These are phyloP conservation scores for Blastocystis hominis DNA, from an alignment of 352 stramenopile species.

Conservation along the genomic window DNA sequence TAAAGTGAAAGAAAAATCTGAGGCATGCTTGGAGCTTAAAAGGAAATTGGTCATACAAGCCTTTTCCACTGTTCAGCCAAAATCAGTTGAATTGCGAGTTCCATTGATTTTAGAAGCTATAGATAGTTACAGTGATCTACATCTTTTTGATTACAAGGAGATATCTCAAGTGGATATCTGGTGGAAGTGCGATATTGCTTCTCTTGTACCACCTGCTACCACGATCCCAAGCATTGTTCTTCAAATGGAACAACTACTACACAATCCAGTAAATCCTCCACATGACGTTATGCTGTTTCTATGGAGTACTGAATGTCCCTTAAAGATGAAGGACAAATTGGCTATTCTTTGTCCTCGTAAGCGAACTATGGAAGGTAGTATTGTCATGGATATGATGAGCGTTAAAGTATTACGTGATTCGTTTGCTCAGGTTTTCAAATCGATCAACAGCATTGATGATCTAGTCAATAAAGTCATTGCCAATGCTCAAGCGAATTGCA, in stretches of 20 bases:
- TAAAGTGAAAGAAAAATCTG: neutral
- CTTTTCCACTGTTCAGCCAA: neutral
- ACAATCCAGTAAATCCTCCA: too few relatives aligned
- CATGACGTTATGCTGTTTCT: neutral
- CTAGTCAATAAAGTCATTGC: neutral
- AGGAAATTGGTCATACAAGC: neutral
- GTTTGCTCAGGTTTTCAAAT: neutral
- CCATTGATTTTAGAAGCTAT: too few relatives aligned
- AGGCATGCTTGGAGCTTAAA: neutral
- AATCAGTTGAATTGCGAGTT: too few relatives aligned
- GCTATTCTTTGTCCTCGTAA: slow-evolving; percentile 1
- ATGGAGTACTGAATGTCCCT: neutral
- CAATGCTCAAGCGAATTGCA: neutral
- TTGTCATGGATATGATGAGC: neutral
- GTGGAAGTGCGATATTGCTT: neutral
- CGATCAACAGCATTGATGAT: neutral
- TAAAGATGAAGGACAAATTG: neutral
- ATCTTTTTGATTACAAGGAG: neutral
- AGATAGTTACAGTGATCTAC: neutral
- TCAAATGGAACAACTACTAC: neutral
- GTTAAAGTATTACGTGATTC: neutral
- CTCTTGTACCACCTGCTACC: neutral
- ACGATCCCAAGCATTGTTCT: neutral
- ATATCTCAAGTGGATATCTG: neutral
- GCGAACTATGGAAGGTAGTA: neutral